Percentiles rank a stretch among this genome's conserved stretches.
Evolutionary conservation across 371 early-diverging fungal genomes (phyloP).

Genomic region (Lichtheimia ornata): DNA sequence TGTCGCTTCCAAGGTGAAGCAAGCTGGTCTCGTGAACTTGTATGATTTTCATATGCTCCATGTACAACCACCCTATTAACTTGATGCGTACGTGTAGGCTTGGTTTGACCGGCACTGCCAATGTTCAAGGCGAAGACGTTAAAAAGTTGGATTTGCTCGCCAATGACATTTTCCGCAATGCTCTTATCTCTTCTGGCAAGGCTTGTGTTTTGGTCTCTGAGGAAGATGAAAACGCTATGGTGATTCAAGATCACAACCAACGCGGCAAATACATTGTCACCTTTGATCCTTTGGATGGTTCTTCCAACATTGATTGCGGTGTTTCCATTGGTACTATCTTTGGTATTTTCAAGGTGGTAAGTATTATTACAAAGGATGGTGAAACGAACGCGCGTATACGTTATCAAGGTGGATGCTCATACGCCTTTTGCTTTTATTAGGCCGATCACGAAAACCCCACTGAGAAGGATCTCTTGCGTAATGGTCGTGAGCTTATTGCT

Average conservation of each 20-base stretch:
- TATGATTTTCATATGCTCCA: conserved; percentile 40
- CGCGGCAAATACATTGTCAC: conserved; percentile 94
- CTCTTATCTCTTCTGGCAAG: conserved; percentile 89
- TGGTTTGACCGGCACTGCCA: conserved; percentile 85
- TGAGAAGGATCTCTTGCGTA: conserved; percentile 76
- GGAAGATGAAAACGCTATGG: conserved; percentile 93
- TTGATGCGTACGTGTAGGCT: conserved; percentile 44
- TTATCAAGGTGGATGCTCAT: neutral
- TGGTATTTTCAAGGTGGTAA: conserved; percentile 92
- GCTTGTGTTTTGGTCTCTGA: conserved; percentile 93
- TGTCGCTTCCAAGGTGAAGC: conserved; percentile 94
- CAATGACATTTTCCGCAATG: conserved; percentile 97
- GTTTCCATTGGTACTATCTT: conserved; percentile 98
- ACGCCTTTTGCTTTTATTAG: conserved; percentile 25
- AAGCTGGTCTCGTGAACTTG: conserved; percentile 95
- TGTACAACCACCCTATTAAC: too few relatives aligned
- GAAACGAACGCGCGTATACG: neutral
- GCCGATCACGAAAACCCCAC: conserved; percentile 54
- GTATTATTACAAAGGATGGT: conserved; percentile 15
- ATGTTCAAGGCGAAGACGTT: conserved; percentile 94
- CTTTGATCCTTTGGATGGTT: conserved; percentile 97
- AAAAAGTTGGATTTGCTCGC: conserved; percentile 97
- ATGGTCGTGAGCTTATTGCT: conserved; percentile 91
- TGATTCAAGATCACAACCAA: conserved; percentile 69
- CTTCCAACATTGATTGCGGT: conserved; percentile 97